Evolutionary conservation across 495 filamentous ascomycete species (phyloP).

Genomic region (Aspergillus haitiensis): DNA sequence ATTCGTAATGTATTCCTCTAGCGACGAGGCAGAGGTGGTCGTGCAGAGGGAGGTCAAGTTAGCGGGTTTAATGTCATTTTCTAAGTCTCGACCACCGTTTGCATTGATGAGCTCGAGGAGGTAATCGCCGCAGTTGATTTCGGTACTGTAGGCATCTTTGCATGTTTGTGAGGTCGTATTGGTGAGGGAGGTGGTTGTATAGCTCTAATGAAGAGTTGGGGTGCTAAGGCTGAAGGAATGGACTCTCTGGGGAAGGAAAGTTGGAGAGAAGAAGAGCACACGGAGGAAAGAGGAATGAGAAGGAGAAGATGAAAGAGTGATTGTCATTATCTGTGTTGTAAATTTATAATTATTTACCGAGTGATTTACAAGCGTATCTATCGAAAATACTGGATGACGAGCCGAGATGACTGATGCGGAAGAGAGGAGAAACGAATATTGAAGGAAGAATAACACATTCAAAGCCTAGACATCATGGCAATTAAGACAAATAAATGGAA

Average conservation of each 20-base stretch:
- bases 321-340: too few species aligned
- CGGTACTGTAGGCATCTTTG: constrained; percentile 35
- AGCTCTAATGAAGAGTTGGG: constrained; percentile 28
- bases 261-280: background rate
- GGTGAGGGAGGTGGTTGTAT: constrained; percentile 31
- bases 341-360: too few species aligned
- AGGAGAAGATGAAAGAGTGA: too few species aligned
- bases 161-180: constrained; percentile 32
- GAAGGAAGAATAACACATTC: background rate
- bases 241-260: background rate
- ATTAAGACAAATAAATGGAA: too few species aligned
- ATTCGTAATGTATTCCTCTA: constrained; percentile 31
- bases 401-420: background rate
- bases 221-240: constrained; percentile 30
- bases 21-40: constrained; percentile 29
- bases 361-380: too few species aligned
- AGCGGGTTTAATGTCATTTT: constrained; percentile 22
- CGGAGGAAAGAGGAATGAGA: background rate
- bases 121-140: constrained; percentile 31
- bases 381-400: background rate
- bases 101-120: constrained; percentile 31
- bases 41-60: constrained; percentile 31
- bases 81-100: background rate
- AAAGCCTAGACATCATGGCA: too few species aligned
- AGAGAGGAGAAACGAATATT: background rate